Percentiles rank a stretch among this genome's conserved stretches.
These are phyloP conservation scores for Lomentospora prolificans DNA, from an alignment of 2,329 filamentous ascomycete genomes.

Conservation along the genomic window DNA sequence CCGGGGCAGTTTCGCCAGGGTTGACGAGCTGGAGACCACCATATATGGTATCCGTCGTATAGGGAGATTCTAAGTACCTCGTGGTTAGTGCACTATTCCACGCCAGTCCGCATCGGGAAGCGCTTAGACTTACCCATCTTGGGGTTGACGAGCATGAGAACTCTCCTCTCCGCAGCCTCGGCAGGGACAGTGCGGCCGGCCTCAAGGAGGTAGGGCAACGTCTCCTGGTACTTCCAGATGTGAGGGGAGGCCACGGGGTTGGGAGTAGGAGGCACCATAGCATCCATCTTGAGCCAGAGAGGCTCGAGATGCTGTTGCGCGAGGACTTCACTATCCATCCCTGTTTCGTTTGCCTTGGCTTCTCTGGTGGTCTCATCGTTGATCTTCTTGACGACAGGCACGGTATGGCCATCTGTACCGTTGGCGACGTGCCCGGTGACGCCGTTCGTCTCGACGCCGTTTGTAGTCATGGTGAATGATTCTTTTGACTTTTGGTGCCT, in stretches of 20 bases:
- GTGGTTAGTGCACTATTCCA: neutral
- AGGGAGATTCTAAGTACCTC: constrained; percentile 33
- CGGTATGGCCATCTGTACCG: neutral
- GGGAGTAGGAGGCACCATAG: constrained; percentile 34
- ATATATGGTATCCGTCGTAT: constrained; percentile 49
- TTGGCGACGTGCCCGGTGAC: neutral
- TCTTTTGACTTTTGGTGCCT: neutral
- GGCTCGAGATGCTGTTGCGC: constrained; percentile 26
- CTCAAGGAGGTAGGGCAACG: constrained; percentile 22
- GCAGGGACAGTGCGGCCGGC: constrained; percentile 26
- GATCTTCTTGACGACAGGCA: neutral
- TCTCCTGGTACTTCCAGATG: constrained; percentile 27
- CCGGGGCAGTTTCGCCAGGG: constrained; percentile 43
- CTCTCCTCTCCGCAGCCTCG: constrained; percentile 29
- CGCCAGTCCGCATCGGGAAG: too few relatives aligned
- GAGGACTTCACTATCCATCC: constrained; percentile 21
- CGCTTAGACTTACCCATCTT: constrained; percentile 16
- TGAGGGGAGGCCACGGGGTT: constrained; percentile 31
- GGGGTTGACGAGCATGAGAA: constrained; percentile 32
- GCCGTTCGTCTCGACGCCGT: neutral
- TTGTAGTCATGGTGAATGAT: neutral
- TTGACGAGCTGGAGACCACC: constrained; percentile 47
- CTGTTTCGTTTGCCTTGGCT: constrained; percentile 13
- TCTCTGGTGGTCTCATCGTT: neutral
- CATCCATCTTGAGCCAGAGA: constrained; percentile 38